Conservation (phyloP, 805 yeast species). For the Yamadazyma kitorensis region DNA sequence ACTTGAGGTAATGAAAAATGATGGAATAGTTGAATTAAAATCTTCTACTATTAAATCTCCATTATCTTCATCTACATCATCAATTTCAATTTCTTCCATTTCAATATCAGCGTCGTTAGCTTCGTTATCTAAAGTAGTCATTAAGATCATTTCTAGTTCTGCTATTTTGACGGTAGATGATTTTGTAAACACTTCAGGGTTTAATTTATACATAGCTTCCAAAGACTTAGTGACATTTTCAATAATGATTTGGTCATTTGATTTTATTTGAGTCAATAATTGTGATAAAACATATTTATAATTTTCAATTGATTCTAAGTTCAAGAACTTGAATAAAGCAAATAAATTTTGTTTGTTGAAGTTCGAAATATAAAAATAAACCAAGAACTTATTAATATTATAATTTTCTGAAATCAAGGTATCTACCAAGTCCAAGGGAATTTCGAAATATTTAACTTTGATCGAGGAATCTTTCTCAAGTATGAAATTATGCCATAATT, state of each 20-base stretch:
- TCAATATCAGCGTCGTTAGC: conserved; percentile 32
- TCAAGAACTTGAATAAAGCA: conserved; percentile 22
- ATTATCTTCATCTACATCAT: conserved; percentile 18
- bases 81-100: conserved; percentile 24
- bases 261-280: conserved; percentile 13
- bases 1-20: conserved; percentile 22
- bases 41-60: conserved; percentile 12
- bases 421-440: conserved; percentile 4
- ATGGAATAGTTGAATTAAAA: conserved; percentile 13
- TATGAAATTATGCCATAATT: conserved; percentile 28
- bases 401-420: conserved; percentile 7
- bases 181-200: conserved; percentile 20
- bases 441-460: conserved; percentile 5
- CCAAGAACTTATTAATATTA: conserved; percentile 25
- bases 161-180: conserved; percentile 18
- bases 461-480: conserved; percentile 1
- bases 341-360: conserved; percentile 19
- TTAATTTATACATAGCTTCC: conserved; percentile 16
- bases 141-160: conserved; percentile 55
- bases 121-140: conserved; percentile 51
- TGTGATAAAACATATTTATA: conserved; percentile 17
- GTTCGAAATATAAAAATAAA: conserved; percentile 24
- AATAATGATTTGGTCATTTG: conserved; percentile 15
- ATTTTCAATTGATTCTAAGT: conserved; percentile 9
- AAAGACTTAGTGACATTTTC: conserved; percentile 16